Percentiles rank a stretch among this genome's conserved stretches.
phyloP scores from a whole-genome alignment of 441 rosid genomes.

The Eugenia klotzschiana region DNA sequence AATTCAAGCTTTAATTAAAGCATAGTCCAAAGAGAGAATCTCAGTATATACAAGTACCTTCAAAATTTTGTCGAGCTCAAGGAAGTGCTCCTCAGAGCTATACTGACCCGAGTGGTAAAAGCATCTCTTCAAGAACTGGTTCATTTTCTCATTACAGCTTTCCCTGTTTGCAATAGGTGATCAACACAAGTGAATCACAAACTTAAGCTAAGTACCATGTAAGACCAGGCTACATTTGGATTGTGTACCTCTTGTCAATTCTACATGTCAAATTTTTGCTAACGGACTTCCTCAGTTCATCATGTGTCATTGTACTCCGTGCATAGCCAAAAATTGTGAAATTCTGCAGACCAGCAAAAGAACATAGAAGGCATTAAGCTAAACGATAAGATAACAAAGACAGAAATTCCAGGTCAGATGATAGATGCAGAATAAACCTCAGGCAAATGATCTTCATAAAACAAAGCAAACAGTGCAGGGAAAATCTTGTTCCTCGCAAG shows the following conservation, averaged over 20 bases:
- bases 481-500: slow-evolving; percentile 19
- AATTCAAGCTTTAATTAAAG: background rate
- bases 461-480: slow-evolving; percentile 12
- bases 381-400: background rate
- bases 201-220: background rate
- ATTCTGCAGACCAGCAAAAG: background rate
- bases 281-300: slow-evolving; percentile 8
- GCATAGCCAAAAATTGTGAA: slow-evolving; percentile 13
- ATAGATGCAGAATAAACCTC: slow-evolving; percentile 1
- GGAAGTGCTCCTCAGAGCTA: slow-evolving; percentile 12
- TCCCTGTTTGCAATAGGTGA: background rate
- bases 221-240: background rate
- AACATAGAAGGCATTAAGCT: background rate
- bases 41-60: background rate
- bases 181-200: background rate
- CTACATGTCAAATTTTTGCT: slow-evolving; percentile 11
- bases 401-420: background rate
- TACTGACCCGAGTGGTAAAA: slow-evolving; percentile 10
- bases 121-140: slow-evolving; percentile 8
- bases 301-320: slow-evolving; percentile 10
- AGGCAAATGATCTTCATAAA: slow-evolving; percentile 9
- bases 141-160: slow-evolving; percentile 2
- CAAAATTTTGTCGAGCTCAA: background rate
- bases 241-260: slow-evolving; percentile 9
- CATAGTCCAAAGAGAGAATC: background rate